Base-by-base conservation (phyloP, 148 eudicot species). In the Euryodendron excelsum region DNA sequence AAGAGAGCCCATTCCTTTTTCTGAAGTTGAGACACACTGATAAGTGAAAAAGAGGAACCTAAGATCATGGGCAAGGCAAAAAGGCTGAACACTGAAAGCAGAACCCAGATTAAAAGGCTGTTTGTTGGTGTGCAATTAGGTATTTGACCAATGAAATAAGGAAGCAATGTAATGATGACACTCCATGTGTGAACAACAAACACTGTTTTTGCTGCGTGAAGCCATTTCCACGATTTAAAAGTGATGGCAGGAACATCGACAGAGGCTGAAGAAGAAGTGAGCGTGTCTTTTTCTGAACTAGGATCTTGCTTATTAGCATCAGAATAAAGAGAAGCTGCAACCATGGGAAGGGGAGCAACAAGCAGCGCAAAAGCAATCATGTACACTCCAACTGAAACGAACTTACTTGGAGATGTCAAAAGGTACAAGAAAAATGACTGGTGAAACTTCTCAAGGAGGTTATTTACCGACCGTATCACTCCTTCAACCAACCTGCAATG, bases 381-480 rank as follows among this genome's bases (percentile, higher is more conserved):
- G 92, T 96, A 96, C 62, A 96, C 92, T 78, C 99, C 99, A 55
- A 96, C 98, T 23, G 99, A 96, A 70, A 93, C 94, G 66, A 93
- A 96, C 73, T 92, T 93, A 85, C 85, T 91, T 44, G 99, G 88
- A 3, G 91, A 91, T 18, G 98, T 90, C 77, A 96, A 78, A 62
- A 96, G 91, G 84, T 96, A 96, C 39, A 93, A 91, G 65, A 96
- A 96, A 77, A 93, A 96, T 78, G 99, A 96, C 78, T 93, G 98
- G 86, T 96, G 99, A 86, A 96, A 93, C 83, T 96, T 96, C 84
- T 96, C 99, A 2, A 96, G 98, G 72, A 96, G 92, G 83, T 96
- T 96, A 88, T 93, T 96, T 21, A 93, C 93, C 30, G 98, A 91
- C 63, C 97, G 85, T 68, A 93, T 81, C 28, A 90, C 85, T 68